Evolutionary conservation across 2,329 filamentous ascomycete genomes (phyloP), one percentile per base, ranked within the genome.

Genomic region (Dothiorella sarmentorum): DNA sequence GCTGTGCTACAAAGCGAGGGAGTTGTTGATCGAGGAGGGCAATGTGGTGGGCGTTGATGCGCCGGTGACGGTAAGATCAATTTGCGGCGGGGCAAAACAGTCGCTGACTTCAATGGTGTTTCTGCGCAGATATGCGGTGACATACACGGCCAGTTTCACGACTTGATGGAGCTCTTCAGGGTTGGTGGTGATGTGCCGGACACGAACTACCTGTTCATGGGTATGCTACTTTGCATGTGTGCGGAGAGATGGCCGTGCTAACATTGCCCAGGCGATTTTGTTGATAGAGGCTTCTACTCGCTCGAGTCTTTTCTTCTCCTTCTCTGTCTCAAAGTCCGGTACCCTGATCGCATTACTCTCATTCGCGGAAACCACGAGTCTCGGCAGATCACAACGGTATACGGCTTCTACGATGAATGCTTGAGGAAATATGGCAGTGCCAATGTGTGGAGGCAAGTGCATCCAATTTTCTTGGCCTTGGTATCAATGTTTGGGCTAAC

Each of bases 331-430:
- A 97, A 97, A 82, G 93, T 97, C 62, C 89, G 93, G 72, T 97
- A 97, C 71, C 94, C 93, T 56, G 91, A 97, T 74, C 90, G 94
- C 66, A 97, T 97, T 79, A 97, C 94, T 3, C 83, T 97, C 40
- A 96, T 97, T 69, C 85, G 93, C 63, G 93, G 93, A 63, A 96
- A 96, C 73, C 91, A 96, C 78, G 93, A 97, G 76, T 97, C 92
- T 43, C 86, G 93, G 60, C 93, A 97, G 74, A 97, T 97, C 64
- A 97, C 93, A 20, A 96, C 91, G 4, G 93, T 97, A 13, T 97
- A 97, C 72, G 93, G 93, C 62, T 97, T 97, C 78, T 97, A 97
- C 78, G 93, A 97, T 70, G 93, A 97, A 77, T 97, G 93, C 69
- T 81, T 97, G 63, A 83, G 93, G 56, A 97, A 97, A 76, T 97